Conservation (phyloP, 352 stramenopile genomes). For the Halophytophthora batemanensis region DNA sequence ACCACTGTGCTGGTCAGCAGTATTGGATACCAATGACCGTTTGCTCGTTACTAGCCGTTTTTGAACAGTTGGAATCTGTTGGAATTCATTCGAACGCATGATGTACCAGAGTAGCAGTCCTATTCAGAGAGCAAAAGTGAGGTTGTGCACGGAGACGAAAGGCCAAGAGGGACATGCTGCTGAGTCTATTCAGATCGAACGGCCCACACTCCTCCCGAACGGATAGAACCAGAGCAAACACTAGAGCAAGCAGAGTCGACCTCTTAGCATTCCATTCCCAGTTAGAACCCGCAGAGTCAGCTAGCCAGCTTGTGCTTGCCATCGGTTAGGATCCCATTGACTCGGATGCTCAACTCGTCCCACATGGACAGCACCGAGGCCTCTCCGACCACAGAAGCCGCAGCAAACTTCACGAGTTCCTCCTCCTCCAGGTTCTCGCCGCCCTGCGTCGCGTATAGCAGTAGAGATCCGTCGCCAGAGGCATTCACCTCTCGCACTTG, state of each 20-base stretch:
- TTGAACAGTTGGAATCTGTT: no score
- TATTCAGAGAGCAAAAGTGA: no score
- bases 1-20: no score
- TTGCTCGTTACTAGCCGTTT: no score
- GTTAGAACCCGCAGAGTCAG: conserved; percentile 68
- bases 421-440: conserved; percentile 10
- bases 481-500: conserved; percentile 65
- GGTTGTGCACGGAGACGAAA: no score
- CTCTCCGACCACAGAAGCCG: conserved; percentile 37
- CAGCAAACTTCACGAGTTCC: conserved; percentile 26
- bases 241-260: conserved; percentile 1
- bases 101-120: no score
- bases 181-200: no score
- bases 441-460: conserved; percentile 25
- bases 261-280: background rate
- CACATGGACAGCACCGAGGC: conserved; percentile 57
- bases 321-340: conserved; percentile 41
- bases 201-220: no score
- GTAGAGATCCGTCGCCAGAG: conserved; percentile 38
- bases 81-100: no score
- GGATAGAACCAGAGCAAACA: background rate
- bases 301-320: conserved; percentile 53
- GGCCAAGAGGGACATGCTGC: no score
- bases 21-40: no score
- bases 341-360: conserved; percentile 39